Percentiles rank a stretch among this genome's conserved stretches.
Conservation (phyloP, 495 filamentous ascomycete genomes). For the Daldinia caldariorum region DNA sequence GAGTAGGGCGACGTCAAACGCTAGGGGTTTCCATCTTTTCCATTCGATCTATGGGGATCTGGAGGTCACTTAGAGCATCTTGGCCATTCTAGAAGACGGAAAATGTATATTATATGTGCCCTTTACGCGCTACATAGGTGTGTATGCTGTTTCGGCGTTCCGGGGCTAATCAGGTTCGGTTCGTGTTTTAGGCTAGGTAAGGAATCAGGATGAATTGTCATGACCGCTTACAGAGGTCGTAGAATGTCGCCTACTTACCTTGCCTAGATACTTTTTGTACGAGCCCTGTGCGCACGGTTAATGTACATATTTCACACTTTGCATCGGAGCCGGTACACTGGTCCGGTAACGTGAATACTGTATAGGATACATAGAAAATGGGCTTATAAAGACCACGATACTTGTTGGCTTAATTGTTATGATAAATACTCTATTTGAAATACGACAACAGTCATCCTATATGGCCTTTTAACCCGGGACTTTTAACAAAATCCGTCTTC, state of each 20-base stretch:
- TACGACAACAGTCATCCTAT: background rate
- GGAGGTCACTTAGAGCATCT: background rate
- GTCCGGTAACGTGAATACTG: background rate
- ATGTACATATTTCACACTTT: background rate
- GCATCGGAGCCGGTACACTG: background rate
- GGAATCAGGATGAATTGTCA: constrained; percentile 6
- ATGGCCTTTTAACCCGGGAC: background rate
- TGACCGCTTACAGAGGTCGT: constrained; percentile 7
- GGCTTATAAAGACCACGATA: background rate
- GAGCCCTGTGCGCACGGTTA: background rate
- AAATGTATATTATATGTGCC: constrained; percentile 1
- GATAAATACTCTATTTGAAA: too few relatives aligned
- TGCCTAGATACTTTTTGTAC: background rate
- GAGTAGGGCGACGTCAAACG: constrained; percentile 23
- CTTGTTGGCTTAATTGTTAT: too few relatives aligned
- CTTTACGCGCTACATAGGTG: background rate
- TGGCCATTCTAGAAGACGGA: constrained; percentile 8
- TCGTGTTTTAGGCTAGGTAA: background rate
- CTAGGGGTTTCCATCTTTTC: constrained; percentile 6
- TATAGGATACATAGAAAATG: background rate
- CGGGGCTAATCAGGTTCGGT: background rate
- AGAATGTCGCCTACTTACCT: background rate
- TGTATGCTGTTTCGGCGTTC: constrained; percentile 15
- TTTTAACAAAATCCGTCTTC: background rate
- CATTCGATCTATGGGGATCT: constrained; percentile 17